Base-by-base conservation (phyloP, 305 asterid species). In the Plantago lanceolata region DNA sequence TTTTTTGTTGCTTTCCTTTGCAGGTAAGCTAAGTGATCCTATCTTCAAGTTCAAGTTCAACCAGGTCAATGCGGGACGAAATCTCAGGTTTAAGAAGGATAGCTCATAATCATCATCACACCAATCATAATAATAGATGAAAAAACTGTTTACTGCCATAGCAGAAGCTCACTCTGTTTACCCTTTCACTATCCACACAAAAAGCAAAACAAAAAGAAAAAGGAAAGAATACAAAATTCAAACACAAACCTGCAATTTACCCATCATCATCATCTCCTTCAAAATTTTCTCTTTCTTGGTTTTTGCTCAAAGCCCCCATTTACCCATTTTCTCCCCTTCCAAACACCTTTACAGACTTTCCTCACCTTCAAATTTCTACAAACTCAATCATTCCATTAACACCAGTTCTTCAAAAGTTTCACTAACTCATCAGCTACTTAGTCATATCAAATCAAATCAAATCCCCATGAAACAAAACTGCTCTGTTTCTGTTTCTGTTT, bases 371-470 rank as follows among this genome's bases (percentile, higher is more conserved):
- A 76, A 68, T 65, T 63, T 71, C 54, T 72, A 71, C 71, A 28
- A 62, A 64, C 83, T 66, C 18, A 77, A 81, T 87, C 89, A 81
- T 87, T 85, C 62, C 83, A 59, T 54, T 57, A 55, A 68, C 71
- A 68, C 57, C 71, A 29, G 68, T 63, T 43, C 24, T 65, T 15
- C 70, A 63, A 67, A 64, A 77, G 78, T 71, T 57, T 28, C 9
- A 24, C 51, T n/a, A n/a, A n/a, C 61, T 66, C 66, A 61, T 75
- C 72, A n/a, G n/a, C 17, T 17, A 64, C 50, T 11, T 15, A 59
- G 71, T 59, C 66, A 49, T 37, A 33, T 35, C 49, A 43, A 44
- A 49, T 56, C 61, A n/a, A n/a, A 68, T 63, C 66, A 63, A 70
- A 62, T 60, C 9, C 61, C 70, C 69, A 57, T 57, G 62, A 57